Base-by-base conservation (phyloP, 2,329 filamentous ascomycete genomes). In the Rhytidhysteron rufulum region DNA sequence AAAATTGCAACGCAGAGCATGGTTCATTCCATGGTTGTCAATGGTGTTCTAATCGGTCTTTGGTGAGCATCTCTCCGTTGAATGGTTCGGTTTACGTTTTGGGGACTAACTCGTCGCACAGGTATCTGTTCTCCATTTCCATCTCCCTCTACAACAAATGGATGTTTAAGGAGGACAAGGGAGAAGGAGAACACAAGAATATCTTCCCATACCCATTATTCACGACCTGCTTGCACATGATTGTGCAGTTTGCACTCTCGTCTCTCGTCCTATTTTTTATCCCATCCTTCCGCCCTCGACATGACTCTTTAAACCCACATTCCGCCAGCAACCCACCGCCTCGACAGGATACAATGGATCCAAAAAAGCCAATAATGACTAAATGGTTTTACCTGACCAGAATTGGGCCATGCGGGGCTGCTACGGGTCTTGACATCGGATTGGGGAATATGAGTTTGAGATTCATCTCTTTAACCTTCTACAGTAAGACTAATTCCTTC, bases 391-490 rank as follows among this genome's bases (percentile, higher is more conserved):
- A 97, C 65, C 69, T 96, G 24, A 94, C 88, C 9, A 81, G 93
- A 47, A 87, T 98, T 50, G 86, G 87, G 2, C 93, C 93, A 2
- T 97, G 93, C 61, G 93, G 91, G 52, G 81, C 84, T 31, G 90
- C 93, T 5, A 98, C 93, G 1, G 93, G 91, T 10, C 77, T 98
- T 44, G 93, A 98, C 63, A 95, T 98, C 66, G 93, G 93, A 11
- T 70, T 98, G 43, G 93, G 93, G 48, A 98, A 98, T 61, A 95
- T 88, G 66, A 95, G 88, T 39, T 75, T 98, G 54, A 93, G 91
- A 66, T 96, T 94, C 65, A 97, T 98, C 55, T 90, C 88, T 31
- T 79, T 98, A 51, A 96, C 91, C 8, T 98, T 98, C 65, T 95
- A 95, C 68, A 98, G 67, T 70, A 55, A 48, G 67, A 55, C 20